phyloP scores from a whole-genome alignment of 805 yeast genomes.

The Kluyveromyces starmeri region DNA sequence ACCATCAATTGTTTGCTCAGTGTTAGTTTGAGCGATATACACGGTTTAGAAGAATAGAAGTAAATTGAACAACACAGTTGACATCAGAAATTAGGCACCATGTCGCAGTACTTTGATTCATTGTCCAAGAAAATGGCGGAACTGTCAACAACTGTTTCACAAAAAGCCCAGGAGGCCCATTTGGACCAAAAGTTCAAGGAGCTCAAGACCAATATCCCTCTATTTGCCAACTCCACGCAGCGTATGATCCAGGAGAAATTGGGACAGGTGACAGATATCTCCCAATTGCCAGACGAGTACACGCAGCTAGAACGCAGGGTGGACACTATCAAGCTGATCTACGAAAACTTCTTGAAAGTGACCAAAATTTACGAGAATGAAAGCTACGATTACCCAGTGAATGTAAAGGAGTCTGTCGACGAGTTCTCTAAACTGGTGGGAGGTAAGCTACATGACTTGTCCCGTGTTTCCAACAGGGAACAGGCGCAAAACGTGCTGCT shows the following conservation, averaged over 20 bases:
- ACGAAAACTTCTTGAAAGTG: constrained; percentile 46
- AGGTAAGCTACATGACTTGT: constrained; percentile 53
- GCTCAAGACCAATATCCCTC: constrained; percentile 43
- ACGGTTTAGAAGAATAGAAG: too few relatives aligned
- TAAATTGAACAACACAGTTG: too few relatives aligned
- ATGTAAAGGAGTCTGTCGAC: constrained; percentile 60
- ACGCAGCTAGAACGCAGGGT: constrained; percentile 62
- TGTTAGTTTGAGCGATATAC: too few relatives aligned
- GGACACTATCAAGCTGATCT: constrained; percentile 63
- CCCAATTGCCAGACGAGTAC: constrained; percentile 79
- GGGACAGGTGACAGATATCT: constrained; percentile 74
- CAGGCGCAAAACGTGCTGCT: constrained; percentile 73
- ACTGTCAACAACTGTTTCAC: constrained; percentile 23
- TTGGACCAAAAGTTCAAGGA: constrained; percentile 13
- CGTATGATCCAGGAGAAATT: constrained; percentile 71
- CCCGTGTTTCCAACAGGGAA: constrained; percentile 66
- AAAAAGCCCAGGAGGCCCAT: constrained; percentile 14
- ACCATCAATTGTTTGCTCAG: too few relatives aligned
- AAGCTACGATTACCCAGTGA: constrained; percentile 76
- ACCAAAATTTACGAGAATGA: constrained; percentile 58
- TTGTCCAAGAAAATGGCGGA: constrained; percentile 26
- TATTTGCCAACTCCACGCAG: constrained; percentile 73
- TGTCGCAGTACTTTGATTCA: constrained; percentile 10
- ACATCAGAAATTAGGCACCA: too few relatives aligned
- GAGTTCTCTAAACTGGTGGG: constrained; percentile 62